Percentiles rank a stretch among this genome's conserved stretches.
Conservation (phyloP, 176 grass and related monocot species). For the Carex pumila region DNA sequence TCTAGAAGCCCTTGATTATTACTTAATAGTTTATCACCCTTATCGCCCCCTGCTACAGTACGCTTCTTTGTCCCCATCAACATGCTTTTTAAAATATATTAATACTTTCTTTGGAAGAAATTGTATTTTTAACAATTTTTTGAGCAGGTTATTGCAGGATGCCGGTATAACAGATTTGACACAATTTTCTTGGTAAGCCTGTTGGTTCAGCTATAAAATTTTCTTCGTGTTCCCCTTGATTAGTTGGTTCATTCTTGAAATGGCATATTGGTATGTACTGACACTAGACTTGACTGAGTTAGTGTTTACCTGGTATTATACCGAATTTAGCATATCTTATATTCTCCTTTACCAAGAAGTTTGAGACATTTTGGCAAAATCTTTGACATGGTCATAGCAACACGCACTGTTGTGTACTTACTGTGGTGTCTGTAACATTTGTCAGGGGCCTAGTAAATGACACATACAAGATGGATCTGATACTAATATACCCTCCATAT, state of each 20-base stretch:
- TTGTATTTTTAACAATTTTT: constrained; percentile 14
- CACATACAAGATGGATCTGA: constrained; percentile 96
- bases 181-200: constrained; percentile 65
- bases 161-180: constrained; percentile 88
- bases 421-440: neutral
- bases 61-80: constrained; percentile 23
- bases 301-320: neutral
- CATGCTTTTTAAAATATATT: neutral
- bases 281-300: neutral
- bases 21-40: constrained; percentile 94
- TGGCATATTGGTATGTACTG: neutral
- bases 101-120: neutral
- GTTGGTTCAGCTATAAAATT: neutral
- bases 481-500: constrained; percentile 84
- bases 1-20: constrained; percentile 92
- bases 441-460: constrained; percentile 94
- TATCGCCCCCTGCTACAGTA: constrained; percentile 96
- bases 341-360: neutral
- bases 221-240: neutral
- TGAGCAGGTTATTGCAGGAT: constrained; percentile 82
- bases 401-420: neutral
- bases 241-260: neutral
- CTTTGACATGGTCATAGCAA: neutral
- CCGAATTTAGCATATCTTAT: neutral
- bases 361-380: neutral